A percentile compares a stretch with the other conserved stretches of the same genome.
phyloP scores from a whole-genome alignment of 805 yeast species.

The Starmerella sp. region DNA sequence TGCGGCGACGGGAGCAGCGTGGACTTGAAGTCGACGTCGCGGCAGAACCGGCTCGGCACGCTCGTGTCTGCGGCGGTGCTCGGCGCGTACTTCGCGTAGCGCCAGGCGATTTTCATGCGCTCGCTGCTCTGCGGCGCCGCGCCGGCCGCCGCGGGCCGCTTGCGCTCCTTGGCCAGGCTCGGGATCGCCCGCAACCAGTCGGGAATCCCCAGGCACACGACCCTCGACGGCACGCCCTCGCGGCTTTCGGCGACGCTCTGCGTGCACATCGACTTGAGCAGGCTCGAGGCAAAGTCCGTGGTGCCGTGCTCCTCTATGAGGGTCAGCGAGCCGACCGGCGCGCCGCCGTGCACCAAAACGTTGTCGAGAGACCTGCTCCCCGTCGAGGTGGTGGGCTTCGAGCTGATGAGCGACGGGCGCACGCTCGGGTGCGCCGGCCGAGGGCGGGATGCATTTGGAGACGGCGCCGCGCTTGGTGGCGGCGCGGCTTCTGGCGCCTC shows the following conservation, averaged over 20 bases:
- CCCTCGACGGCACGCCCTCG: slow-evolving; percentile 30
- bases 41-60: slow-evolving; percentile 22
- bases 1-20: slow-evolving; percentile 19
- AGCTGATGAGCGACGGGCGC: slow-evolving; percentile 64
- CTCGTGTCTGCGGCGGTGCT: slow-evolving; percentile 3
- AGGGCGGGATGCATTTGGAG: not conserved
- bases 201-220: slow-evolving; percentile 20
- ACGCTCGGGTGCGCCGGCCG: slow-evolving; percentile 43
- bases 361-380: slow-evolving; percentile 70
- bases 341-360: slow-evolving; percentile 66
- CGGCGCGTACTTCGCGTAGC: slow-evolving; percentile 48
- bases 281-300: slow-evolving; percentile 70
- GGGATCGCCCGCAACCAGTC: slow-evolving; percentile 28
- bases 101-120: slow-evolving; percentile 82
- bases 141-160: not conserved
- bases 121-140: slow-evolving; percentile 2
- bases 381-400: slow-evolving; percentile 67
- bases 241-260: slow-evolving; percentile 58
- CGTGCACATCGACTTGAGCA: slow-evolving; percentile 58
- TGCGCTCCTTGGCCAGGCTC: slow-evolving; percentile 4
- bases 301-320: slow-evolving; percentile 75
- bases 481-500: not conserved
- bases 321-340: slow-evolving; percentile 65
- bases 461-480: not conserved
- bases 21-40: slow-evolving; percentile 16